These are phyloP conservation scores for Actinomortierella ambigua DNA, from an alignment of 371 early-diverging fungal species.

Conservation along the genomic window DNA sequence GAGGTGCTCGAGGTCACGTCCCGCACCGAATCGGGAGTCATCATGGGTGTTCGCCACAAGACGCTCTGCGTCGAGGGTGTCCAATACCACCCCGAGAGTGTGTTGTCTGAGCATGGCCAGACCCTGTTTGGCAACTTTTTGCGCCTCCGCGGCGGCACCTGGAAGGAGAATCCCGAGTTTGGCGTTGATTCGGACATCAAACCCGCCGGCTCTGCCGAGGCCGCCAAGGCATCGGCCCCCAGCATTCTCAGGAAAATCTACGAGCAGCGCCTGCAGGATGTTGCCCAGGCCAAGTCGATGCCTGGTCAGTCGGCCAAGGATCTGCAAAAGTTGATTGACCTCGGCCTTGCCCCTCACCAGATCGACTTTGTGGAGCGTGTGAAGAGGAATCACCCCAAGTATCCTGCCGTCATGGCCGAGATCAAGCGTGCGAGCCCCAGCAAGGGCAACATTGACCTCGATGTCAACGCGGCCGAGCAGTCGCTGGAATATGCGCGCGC, in stretches of 20 bases:
- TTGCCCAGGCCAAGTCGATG: slow-evolving; percentile 65
- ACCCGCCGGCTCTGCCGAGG: slow-evolving; percentile 27
- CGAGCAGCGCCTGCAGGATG: slow-evolving; percentile 80
- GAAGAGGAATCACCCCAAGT: slow-evolving; percentile 48
- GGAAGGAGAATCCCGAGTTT: slow-evolving; percentile 74
- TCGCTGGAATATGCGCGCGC: slow-evolving; percentile 85
- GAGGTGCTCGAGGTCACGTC: slow-evolving; percentile 83
- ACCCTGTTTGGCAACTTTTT: slow-evolving; percentile 89
- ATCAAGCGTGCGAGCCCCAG: slow-evolving; percentile 97
- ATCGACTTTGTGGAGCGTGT: slow-evolving; percentile 81
- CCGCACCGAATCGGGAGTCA: slow-evolving; percentile 82
- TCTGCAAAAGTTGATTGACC: slow-evolving; percentile 68
- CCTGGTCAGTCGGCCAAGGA: slow-evolving; percentile 79
- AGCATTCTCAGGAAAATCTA: slow-evolving; percentile 75
- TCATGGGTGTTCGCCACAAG: slow-evolving; percentile 95
- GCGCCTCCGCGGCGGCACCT: slow-evolving; percentile 80
- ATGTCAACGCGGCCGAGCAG: slow-evolving; percentile 85
- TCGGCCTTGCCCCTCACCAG: slow-evolving; percentile 77
- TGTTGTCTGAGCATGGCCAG: slow-evolving; percentile 89
- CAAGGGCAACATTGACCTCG: slow-evolving; percentile 87
- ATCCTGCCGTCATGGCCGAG: slow-evolving; percentile 89
- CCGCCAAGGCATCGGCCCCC: slow-evolving; percentile 43
- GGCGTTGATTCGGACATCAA: slow-evolving; percentile 48
- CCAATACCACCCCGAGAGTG: slow-evolving; percentile 97
- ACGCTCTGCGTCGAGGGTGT: slow-evolving; percentile 92